These are phyloP conservation scores for Fusarium sp. DNA, from an alignment of 2,329 filamentous ascomycete species.

Conservation along the genomic window DNA sequence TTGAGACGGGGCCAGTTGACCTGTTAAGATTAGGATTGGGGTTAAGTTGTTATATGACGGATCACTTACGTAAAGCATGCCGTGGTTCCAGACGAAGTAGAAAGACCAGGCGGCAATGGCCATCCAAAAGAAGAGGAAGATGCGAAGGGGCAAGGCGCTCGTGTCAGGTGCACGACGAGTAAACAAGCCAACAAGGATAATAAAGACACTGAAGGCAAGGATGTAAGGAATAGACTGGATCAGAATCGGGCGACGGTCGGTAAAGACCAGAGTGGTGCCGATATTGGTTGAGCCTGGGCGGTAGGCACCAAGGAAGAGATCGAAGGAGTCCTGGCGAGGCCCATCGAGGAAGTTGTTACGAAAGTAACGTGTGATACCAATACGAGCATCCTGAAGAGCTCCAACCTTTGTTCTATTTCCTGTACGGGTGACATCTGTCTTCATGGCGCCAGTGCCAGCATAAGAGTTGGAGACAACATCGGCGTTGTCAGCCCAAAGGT, in stretches of 20 bases:
- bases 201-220: constrained; percentile 85
- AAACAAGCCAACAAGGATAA: constrained; percentile 80
- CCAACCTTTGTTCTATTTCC: constrained; percentile 89
- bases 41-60: background rate
- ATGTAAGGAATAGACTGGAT: constrained; percentile 96
- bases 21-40: constrained; percentile 58
- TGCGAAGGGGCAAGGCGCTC: constrained; percentile 80
- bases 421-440: constrained; percentile 97
- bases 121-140: constrained; percentile 86
- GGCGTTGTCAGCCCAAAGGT: constrained; percentile 98
- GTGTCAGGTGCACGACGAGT: constrained; percentile 79
- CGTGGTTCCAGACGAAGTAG: constrained; percentile 84
- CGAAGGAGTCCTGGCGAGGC: constrained; percentile 93
- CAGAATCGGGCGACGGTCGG: constrained; percentile 84
- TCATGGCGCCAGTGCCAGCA: constrained; percentile 95
- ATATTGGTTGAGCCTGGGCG: constrained; percentile 78
- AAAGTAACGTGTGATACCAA: constrained; percentile 89
- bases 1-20: constrained; percentile 99
- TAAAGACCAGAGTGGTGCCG: constrained; percentile 80
- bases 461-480: constrained; percentile 94
- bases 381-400: constrained; percentile 85
- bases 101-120: constrained; percentile 76
- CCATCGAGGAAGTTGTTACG: constrained; percentile 96
- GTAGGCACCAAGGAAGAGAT: constrained; percentile 91
- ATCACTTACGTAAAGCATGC: constrained; percentile 91